Conservation (phyloP, 2,329 filamentous ascomycete genomes). For the Colletotrichum tropicale region DNA sequence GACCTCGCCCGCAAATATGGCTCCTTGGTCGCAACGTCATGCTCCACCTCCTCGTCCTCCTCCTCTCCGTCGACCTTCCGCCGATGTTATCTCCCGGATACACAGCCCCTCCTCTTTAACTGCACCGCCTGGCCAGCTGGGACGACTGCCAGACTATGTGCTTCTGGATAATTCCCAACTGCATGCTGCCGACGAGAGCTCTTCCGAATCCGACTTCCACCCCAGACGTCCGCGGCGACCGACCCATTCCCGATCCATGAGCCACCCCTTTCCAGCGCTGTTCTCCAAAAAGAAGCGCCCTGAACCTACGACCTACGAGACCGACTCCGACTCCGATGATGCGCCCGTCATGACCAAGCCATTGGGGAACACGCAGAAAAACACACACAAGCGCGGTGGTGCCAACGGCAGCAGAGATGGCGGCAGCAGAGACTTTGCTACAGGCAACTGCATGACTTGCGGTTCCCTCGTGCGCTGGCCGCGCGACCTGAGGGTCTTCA, state of each 20-base stretch:
- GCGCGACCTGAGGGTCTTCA: conserved; percentile 72
- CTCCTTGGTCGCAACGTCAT: conserved; percentile 30
- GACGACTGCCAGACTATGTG: conserved; percentile 26
- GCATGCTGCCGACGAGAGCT: conserved; percentile 45
- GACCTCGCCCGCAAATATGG: conserved; percentile 30
- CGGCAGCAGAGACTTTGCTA: conserved; percentile 62
- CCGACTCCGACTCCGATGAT: conserved; percentile 34
- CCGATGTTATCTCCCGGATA: conserved; percentile 39
- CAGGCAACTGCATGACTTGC: conserved; percentile 85
- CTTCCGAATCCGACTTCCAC: conserved; percentile 47
- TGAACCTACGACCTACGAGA: conserved; percentile 34
- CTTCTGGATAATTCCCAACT: conserved; percentile 24
- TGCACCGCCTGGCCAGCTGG: conserved; percentile 19
- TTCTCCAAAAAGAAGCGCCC: conserved; percentile 67
- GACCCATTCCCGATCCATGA: conserved; percentile 70
- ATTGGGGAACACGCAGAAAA: conserved; percentile 27
- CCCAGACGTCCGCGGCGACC: conserved; percentile 28
- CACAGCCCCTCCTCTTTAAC: conserved; percentile 35
- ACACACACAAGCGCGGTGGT: conserved; percentile 37
- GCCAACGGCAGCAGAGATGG: conserved; percentile 41
- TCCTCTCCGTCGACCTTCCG: conserved; percentile 19
- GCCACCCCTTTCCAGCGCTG: conserved; percentile 78
- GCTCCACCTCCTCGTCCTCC: conserved; percentile 23
- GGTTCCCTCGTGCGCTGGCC: conserved; percentile 83
- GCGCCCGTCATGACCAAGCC: conserved; percentile 29